Percentiles rank a stretch among this genome's conserved stretches.
phyloP scores from a whole-genome alignment of 441 rosid species.

The Erodium moschatum region DNA sequence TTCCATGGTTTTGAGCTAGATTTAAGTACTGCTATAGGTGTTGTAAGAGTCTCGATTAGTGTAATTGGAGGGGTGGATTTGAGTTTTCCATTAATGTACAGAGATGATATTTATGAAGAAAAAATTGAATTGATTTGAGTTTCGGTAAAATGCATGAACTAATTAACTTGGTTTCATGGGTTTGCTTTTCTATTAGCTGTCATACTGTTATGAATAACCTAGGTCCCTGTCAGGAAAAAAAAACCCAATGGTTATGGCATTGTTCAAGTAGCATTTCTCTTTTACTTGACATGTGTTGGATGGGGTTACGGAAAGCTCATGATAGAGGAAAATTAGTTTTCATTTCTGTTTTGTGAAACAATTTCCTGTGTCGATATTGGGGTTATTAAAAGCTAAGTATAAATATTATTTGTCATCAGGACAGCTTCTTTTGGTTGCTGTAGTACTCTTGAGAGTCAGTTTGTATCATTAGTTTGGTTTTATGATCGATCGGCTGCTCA shows the following conservation, averaged over 20 bases:
- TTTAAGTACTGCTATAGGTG: not conserved
- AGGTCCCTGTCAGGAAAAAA: not conserved
- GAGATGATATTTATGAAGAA: not conserved
- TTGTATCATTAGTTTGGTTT: not conserved
- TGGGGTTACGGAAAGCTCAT: not conserved
- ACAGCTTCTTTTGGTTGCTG: not conserved
- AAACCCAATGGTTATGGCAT: not conserved
- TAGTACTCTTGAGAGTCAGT: not conserved
- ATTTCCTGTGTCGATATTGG: not conserved
- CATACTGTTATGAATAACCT: not conserved
- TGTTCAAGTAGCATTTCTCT: not conserved
- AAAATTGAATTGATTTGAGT: not conserved
- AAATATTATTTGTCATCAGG: no score
- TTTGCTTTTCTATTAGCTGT: not conserved
- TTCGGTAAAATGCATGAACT: not conserved
- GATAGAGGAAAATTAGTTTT: not conserved
- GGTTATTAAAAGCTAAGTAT: not conserved
- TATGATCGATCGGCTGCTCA: not conserved
- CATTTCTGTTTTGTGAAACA: not conserved
- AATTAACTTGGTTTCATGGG: not conserved
- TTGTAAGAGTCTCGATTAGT: not conserved
- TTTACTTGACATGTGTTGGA: not conserved
- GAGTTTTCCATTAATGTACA: not conserved
- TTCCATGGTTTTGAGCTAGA: not conserved
- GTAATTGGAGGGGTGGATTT: not conserved